These are phyloP conservation scores for Fagopyrum homotropicum DNA, from an alignment of 148 eudicot genomes.

Conservation along the genomic window DNA sequence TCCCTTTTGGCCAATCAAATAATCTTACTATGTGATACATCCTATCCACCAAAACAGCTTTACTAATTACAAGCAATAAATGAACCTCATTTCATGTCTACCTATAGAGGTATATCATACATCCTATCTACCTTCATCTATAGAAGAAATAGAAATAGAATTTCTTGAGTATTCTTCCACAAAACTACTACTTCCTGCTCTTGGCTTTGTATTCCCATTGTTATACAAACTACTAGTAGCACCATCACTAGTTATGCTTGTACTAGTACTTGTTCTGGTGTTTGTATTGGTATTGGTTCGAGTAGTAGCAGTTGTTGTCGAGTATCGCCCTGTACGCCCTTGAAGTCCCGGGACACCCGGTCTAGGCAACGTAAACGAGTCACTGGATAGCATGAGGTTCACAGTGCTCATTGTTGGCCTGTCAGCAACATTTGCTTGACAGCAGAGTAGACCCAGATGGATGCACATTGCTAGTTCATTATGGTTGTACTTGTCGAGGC, in stretches of 20 bases:
- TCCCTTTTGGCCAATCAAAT: background rate
- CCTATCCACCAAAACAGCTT: background rate
- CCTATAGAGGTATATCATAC: background rate
- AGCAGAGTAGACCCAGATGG: slow-evolving; percentile 71
- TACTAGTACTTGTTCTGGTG: background rate
- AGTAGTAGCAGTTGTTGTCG: slow-evolving; percentile 34
- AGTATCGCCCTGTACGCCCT: slow-evolving; percentile 51
- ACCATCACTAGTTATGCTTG: background rate
- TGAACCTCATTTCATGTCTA: background rate
- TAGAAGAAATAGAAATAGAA: slow-evolving; percentile 68
- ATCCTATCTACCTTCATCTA: slow-evolving; percentile 65
- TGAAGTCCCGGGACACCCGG: slow-evolving; percentile 74
- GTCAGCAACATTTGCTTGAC: slow-evolving; percentile 55
- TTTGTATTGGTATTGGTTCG: slow-evolving; percentile 26
- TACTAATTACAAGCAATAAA: background rate
- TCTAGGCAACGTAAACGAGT: slow-evolving; percentile 52
- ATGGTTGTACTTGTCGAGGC: slow-evolving; percentile 27
- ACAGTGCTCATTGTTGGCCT: slow-evolving; percentile 75
- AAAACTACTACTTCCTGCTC: slow-evolving; percentile 27
- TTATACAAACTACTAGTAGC: slow-evolving; percentile 18
- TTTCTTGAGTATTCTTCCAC: slow-evolving; percentile 63
- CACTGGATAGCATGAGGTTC: slow-evolving; percentile 59
- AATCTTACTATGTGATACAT: background rate
- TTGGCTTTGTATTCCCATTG: slow-evolving; percentile 28
- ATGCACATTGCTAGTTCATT: slow-evolving; percentile 71